Evolutionary conservation across 2,329 filamentous ascomycete species (phyloP), one percentile per base, ranked within the genome.

Genomic region (Xylaria sp.): DNA sequence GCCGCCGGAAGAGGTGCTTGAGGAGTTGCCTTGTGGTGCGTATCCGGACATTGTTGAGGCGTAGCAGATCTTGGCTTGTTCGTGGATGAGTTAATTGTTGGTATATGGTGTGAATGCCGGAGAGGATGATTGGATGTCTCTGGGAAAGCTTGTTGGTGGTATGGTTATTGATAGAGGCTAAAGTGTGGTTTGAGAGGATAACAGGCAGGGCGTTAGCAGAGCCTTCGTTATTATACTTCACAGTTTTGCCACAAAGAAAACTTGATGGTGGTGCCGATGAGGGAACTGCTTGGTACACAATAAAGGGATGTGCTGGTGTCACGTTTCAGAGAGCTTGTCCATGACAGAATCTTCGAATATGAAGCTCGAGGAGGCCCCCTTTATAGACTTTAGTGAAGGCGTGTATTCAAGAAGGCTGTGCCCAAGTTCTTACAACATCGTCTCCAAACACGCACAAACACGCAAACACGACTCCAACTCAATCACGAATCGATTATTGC

Each of bases 1-100:
- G 49, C 57, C 33, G 56, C 59, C 42, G n/a, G 59, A 59, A 33
- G 67, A 59, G 36, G 57, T 17, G 54, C 59, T 66, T 6, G 49
- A 31, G 33, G 56, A 33, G 13, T 65, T 64, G 38, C 67, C 67
- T 23, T 67, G 56, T n/a, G 42, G 67, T 42, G 57, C 36, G 49
- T 42, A 53, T n/a, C 49, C 49, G 1, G 7, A 59, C 67, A 67
- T 67, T 36, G 9, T 53, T 13, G 20, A 48, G 44, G 33, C 11
- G 31, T 28, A 4, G 9, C 3, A 15, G 23, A 7, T 23, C 44
- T 44, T 5, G 11, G 40, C 31, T 15, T 42, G 15, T 20, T 44
- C 10, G 6, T 11, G 15, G 17, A n/a, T 40, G 2, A n/a, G 1
- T n/a, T 49, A 56, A 28, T 54, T 20, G 2, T 40, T 33, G 5